Evolutionary conservation across 2,329 filamentous ascomycete species (phyloP).

Genomic region (Amesomyces nigricolor): DNA sequence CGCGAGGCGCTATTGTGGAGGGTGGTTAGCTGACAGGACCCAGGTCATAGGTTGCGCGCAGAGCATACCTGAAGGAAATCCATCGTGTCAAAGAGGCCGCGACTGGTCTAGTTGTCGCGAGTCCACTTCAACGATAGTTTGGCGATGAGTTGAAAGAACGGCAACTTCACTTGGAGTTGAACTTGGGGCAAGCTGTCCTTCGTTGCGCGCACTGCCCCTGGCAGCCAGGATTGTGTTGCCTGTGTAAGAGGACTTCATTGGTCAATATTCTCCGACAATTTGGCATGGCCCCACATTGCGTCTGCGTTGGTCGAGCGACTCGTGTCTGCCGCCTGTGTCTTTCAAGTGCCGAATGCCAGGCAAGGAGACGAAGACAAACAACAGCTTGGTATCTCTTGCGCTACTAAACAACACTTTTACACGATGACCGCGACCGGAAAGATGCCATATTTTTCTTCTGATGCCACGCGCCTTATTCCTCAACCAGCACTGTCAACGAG

Average conservation of each 20-base stretch:
- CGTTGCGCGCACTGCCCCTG: not conserved
- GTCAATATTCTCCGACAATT: slow-evolving; percentile 1
- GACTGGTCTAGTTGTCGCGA: slow-evolving; percentile 16
- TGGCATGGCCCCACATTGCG: not conserved
- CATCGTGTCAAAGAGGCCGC: slow-evolving; percentile 32
- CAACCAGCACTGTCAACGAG: not conserved
- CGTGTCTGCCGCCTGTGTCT: not conserved
- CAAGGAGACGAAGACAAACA: not conserved
- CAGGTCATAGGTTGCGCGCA: not conserved
- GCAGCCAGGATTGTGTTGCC: not conserved
- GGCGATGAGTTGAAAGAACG: slow-evolving; percentile 11
- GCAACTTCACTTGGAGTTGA: slow-evolving; percentile 6
- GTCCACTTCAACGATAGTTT: slow-evolving; percentile 14
- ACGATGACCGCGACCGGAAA: too few relatives aligned
- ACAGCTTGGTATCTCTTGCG: not conserved
- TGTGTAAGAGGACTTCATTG: slow-evolving; percentile 12
- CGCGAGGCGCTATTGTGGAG: slow-evolving; percentile 58
- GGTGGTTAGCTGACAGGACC: slow-evolving; percentile 23
- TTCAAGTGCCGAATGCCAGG: not conserved
- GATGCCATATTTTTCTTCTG: not conserved
- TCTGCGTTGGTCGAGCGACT: not conserved
- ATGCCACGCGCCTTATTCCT: too few relatives aligned
- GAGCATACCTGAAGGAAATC: slow-evolving; percentile 41
- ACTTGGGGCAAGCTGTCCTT: slow-evolving; percentile 26
- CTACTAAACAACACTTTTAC: not conserved